Evolutionary conservation across 2,329 filamentous ascomycete genomes (phyloP), one percentile per base, ranked within the genome.

Genomic region (Acephala macrosclerotiorum): DNA sequence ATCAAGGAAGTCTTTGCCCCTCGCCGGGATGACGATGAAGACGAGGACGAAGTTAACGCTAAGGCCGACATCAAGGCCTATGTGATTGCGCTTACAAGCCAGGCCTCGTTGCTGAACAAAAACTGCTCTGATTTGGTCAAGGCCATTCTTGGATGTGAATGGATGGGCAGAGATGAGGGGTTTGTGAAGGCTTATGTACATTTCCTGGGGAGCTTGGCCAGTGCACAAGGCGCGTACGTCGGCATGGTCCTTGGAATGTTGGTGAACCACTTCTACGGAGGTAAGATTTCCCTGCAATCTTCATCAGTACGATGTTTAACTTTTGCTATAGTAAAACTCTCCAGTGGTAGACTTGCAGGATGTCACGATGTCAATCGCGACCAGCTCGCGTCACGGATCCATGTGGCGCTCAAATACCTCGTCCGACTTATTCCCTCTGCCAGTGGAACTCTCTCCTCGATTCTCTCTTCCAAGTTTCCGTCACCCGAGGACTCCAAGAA

Each of bases 341-440:
- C 75, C 5, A 76, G 73, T 63, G 75, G 75, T 35, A 72, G 73
- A 60, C 66, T 77, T 36, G 62, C 70, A 58, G 76, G 72, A 80
- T 90, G 81, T 70, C 88, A 79, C 81, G 6, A 87, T 96, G 56
- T 83, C 82, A 68, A 85, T 87, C 64, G 82, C 87, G 58, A 85
- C 83, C 65, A 90, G 53, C 65, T 95, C 75, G 89, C 92, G 70
- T 82, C 87, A 61, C 86, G 96, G 70, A 84, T 96, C 45, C 94
- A 99, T 78, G 84, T 87, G 63, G 89, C 89, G 4, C 80, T 98
- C 16, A 87, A 87, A 70, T 91, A 93, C 73, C 81, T 99, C 14
- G 83, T 97, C 55, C 86, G 89, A 72, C 87, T 97, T 65, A 91
- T 96, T 63, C 94, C 96, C 2, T 91, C 94, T 36, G 91, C 92